Percentiles rank a stretch among this genome's conserved stretches.
These are phyloP conservation scores for Paxillus ammoniavirescens DNA, from an alignment of 768 basidiomycete species.

Conservation along the genomic window DNA sequence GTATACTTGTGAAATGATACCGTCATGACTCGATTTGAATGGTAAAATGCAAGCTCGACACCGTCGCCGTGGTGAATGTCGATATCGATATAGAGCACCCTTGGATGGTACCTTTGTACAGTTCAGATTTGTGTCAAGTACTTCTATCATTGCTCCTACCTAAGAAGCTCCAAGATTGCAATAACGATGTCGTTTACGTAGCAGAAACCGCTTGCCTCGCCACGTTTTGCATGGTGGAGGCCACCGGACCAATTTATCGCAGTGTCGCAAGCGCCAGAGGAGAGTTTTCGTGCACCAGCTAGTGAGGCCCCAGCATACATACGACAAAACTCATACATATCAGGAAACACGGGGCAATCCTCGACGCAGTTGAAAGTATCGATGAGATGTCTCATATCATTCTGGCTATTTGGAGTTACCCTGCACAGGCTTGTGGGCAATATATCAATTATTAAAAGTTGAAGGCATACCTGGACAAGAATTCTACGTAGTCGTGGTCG, in stretches of 20 bases:
- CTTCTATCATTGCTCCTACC: conserved; percentile 42
- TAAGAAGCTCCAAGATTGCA: conserved; percentile 87
- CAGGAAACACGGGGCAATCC: conserved; percentile 94
- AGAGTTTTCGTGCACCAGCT: conserved; percentile 86
- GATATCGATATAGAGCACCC: conserved; percentile 97
- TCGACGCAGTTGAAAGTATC: conserved; percentile 93
- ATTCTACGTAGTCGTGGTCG: conserved; percentile 94
- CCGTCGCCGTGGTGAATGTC: conserved; percentile 99
- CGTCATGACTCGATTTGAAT: conserved; percentile 97
- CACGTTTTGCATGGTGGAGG: conserved; percentile 96
- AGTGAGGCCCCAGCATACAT: conserved; percentile 94
- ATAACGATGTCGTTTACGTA: conserved; percentile 98
- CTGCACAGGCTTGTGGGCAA: conserved; percentile 37
- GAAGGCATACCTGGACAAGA: conserved; percentile 73
- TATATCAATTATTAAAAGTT: not conserved
- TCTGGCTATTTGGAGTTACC: conserved; percentile 76
- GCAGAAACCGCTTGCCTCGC: conserved; percentile 97
- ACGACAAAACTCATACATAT: conserved; percentile 91
- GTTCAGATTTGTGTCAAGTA: not conserved
- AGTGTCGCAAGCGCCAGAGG: conserved; percentile 85
- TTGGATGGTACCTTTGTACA: conserved; percentile 74
- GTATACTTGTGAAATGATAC: conserved; percentile 99
- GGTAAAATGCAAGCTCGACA: conserved; percentile 97
- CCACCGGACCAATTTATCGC: conserved; percentile 99
- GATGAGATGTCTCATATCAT: conserved; percentile 71